Percentiles rank a stretch among this genome's conserved stretches.
Evolutionary conservation across 2,329 filamentous ascomycete species (phyloP).

Genomic region (Ascochyta clinopodiicola): DNA sequence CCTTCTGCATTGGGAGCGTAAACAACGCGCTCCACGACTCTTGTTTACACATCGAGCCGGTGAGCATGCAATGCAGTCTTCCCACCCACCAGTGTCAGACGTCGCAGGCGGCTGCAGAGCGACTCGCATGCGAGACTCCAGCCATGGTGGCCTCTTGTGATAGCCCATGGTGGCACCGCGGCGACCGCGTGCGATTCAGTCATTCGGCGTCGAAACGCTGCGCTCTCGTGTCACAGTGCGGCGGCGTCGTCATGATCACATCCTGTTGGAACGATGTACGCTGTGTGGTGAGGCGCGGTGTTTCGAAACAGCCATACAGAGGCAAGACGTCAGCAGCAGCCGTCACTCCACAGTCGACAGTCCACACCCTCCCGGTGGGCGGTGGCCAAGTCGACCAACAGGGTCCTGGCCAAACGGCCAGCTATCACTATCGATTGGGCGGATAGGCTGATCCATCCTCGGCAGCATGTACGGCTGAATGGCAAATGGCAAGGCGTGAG

Average conservation of each 20-base stretch:
- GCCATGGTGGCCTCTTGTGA: slow-evolving; percentile 23
- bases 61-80: slow-evolving; percentile 23
- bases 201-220: slow-evolving; percentile 26
- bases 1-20: slow-evolving; percentile 19
- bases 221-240: slow-evolving; percentile 32
- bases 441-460: slow-evolving; percentile 42
- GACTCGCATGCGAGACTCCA: slow-evolving; percentile 17
- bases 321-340: slow-evolving; percentile 35
- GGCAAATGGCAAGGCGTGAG: slow-evolving; percentile 27
- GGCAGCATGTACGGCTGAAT: slow-evolving; percentile 33
- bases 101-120: slow-evolving; percentile 23
- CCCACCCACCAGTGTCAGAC: slow-evolving; percentile 9
- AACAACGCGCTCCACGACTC: slow-evolving; percentile 23
- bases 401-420: slow-evolving; percentile 38
- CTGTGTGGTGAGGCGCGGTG: slow-evolving; percentile 35
- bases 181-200: slow-evolving; percentile 25
- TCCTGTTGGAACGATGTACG: slow-evolving; percentile 22
- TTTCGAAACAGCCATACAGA: slow-evolving; percentile 45
- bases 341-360: slow-evolving; percentile 25
- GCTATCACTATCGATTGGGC: slow-evolving; percentile 51
- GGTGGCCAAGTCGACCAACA: slow-evolving; percentile 34
- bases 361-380: slow-evolving; percentile 23
- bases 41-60: slow-evolving; percentile 12
- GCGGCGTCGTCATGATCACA: slow-evolving; percentile 34
- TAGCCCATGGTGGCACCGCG: slow-evolving; percentile 38